Evolutionary conservation across 768 basidiomycete genomes (phyloP).

Genomic region (Phaeotremella skinneri): DNA sequence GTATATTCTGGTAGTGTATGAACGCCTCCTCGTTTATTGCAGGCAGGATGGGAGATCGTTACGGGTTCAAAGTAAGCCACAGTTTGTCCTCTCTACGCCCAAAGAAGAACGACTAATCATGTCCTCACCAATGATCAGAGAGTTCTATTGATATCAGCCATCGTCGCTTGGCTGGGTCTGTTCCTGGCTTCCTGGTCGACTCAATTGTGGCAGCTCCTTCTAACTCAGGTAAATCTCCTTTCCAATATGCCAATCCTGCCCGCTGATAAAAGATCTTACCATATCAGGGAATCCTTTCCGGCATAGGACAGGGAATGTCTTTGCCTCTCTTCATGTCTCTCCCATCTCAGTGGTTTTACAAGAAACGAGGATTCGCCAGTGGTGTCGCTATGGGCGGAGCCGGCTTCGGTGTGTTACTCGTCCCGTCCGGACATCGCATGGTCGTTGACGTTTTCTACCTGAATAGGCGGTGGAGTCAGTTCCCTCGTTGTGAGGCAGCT

Average conservation of each 20-base stretch:
- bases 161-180: constrained; percentile 21
- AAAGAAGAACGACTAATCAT: neutral
- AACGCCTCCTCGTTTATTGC: constrained; percentile 24
- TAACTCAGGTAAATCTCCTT: constrained; percentile 23
- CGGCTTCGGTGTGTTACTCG: constrained; percentile 27
- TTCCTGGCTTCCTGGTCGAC: constrained; percentile 27
- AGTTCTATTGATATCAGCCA: constrained; percentile 21
- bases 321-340: constrained; percentile 45
- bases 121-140: constrained; percentile 4
- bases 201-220: constrained; percentile 26
- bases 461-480: constrained; percentile 29
- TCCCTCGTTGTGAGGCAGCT: constrained; percentile 34
- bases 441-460: neutral
- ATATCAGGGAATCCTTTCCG: constrained; percentile 24
- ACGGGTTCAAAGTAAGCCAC: constrained; percentile 30
- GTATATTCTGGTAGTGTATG: constrained; percentile 8
- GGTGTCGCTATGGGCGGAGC: constrained; percentile 43
- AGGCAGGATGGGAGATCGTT: constrained; percentile 34
- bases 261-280: neutral
- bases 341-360: constrained; percentile 46
- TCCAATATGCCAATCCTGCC: neutral
- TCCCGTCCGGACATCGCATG: neutral
- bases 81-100: neutral
- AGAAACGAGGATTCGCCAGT: constrained; percentile 36
- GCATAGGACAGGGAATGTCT: constrained; percentile 29